Conservation (phyloP, 306 rosid species). For the Cyamopsis tetragonoloba region DNA sequence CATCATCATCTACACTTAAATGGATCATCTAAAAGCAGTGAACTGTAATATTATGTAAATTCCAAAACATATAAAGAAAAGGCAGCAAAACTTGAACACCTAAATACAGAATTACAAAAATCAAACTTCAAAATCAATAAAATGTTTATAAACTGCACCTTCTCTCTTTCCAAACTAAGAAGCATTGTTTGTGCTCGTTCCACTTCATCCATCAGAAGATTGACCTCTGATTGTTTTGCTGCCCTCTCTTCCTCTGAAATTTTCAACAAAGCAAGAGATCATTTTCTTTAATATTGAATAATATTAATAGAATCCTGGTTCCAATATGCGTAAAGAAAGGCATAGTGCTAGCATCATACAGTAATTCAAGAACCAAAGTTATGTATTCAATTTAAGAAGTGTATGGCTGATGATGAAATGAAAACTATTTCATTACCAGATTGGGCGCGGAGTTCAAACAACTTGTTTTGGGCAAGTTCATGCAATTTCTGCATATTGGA, state of each 20-base stretch:
- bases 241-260: conserved; percentile 79
- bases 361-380: conserved; percentile 13
- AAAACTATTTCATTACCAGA: conserved; percentile 57
- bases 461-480: conserved; percentile 92
- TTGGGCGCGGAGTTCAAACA: conserved; percentile 92
- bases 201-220: conserved; percentile 63
- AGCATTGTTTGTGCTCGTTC: conserved; percentile 51
- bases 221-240: conserved; percentile 87
- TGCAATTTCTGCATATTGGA: conserved; percentile 92
- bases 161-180: conserved; percentile 51
- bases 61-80: not conserved
- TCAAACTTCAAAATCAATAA: conserved; percentile 22
- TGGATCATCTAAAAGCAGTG: not conserved
- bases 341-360: not conserved
- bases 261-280: conserved; percentile 10
- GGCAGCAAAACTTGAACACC: not conserved
- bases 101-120: conserved; percentile 7
- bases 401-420: conserved; percentile 12
- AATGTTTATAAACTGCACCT: conserved; percentile 30
- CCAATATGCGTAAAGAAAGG: conserved; percentile 15
- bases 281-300: not conserved
- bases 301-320: not conserved
- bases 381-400: conserved; percentile 17
- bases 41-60: not conserved
- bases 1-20: not conserved